Evolutionary conservation across 2,329 filamentous ascomycete genomes (phyloP).

Genomic region (Sphaceloma murrayae): DNA sequence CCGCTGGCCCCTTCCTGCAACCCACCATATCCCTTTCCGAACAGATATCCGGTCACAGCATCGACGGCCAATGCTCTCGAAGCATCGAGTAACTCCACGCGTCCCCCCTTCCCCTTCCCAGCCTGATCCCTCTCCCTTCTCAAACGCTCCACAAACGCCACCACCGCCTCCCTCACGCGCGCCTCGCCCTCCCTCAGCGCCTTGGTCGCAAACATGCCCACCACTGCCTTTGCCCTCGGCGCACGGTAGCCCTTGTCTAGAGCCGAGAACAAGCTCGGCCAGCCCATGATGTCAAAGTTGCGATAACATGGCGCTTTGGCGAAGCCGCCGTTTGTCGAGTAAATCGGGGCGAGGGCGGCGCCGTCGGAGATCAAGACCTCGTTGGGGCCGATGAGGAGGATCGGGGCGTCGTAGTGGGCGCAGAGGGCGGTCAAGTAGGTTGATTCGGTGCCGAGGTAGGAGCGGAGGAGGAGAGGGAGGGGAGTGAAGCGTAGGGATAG

Average conservation of each 20-base stretch:
- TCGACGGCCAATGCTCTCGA: conserved; percentile 45
- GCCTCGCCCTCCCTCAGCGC: conserved; percentile 34
- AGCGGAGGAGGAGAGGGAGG: conserved; percentile 16
- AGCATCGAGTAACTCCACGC: conserved; percentile 43
- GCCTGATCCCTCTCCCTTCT: conserved; percentile 26
- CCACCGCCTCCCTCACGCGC: conserved; percentile 35
- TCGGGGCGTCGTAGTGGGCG: neutral
- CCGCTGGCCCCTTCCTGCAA: conserved; percentile 30
- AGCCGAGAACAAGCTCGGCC: conserved; percentile 45
- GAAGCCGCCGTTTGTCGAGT: conserved; percentile 45
- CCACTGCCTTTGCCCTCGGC: conserved; percentile 41
- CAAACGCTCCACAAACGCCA: conserved; percentile 36
- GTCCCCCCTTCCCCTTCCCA: conserved; percentile 20
- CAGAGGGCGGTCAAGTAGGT: conserved; percentile 13
- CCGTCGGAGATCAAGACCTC: conserved; percentile 35
- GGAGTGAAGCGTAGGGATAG: conserved; percentile 23
- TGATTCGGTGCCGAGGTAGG: conserved; percentile 5
- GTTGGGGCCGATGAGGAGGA: conserved; percentile 21
- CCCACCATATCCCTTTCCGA: conserved; percentile 43
- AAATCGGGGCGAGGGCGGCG: conserved; percentile 41
- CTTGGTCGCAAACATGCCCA: conserved; percentile 42
- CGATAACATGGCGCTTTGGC: conserved; percentile 43
- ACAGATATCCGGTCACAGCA: conserved; percentile 46
- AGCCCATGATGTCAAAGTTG: conserved; percentile 50
- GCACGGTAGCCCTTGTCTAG: conserved; percentile 35